These are phyloP conservation scores for Eucalyptus cloeziana DNA, from an alignment of 345 rosid genomes.

Conservation along the genomic window DNA sequence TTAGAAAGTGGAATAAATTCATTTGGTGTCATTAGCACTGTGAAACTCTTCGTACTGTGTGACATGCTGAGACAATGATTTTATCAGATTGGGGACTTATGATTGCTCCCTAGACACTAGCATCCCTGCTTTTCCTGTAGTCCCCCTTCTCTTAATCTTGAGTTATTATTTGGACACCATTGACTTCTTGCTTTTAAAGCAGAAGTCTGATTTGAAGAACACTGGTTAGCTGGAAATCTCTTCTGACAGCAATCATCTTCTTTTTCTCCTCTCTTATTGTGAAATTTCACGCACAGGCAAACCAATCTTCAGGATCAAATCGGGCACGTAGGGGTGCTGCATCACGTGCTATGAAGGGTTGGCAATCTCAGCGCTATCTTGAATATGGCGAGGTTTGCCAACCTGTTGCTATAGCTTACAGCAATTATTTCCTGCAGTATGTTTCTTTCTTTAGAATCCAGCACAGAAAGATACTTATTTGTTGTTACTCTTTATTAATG, in stretches of 20 bases:
- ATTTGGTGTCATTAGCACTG: not conserved
- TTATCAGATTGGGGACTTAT: not conserved
- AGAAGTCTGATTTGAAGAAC: not conserved
- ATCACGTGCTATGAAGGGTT: constrained; percentile 89
- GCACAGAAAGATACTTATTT: not conserved
- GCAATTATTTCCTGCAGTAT: not conserved
- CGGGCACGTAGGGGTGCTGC: constrained; percentile 75
- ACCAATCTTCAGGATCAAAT: constrained; percentile 50
- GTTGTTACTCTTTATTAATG: not conserved
- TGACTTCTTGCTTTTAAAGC: not conserved
- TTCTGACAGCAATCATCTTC: not conserved
- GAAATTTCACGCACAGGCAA: not conserved
- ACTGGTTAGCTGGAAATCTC: not conserved
- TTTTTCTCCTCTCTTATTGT: not conserved
- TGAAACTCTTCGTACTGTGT: not conserved
- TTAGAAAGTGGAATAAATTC: not conserved
- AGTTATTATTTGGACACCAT: not conserved
- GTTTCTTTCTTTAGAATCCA: not conserved
- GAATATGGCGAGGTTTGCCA: constrained; percentile 59
- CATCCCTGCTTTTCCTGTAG: not conserved
- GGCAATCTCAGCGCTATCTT: constrained; percentile 65
- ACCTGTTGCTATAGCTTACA: constrained; percentile 36
- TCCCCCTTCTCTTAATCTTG: not conserved
- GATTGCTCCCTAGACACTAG: not conserved
- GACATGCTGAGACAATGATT: not conserved